Percentiles rank a stretch among this genome's conserved stretches.
phyloP scores from a whole-genome alignment of 2,329 filamentous ascomycete species.

The Colletotrichum lini region DNA sequence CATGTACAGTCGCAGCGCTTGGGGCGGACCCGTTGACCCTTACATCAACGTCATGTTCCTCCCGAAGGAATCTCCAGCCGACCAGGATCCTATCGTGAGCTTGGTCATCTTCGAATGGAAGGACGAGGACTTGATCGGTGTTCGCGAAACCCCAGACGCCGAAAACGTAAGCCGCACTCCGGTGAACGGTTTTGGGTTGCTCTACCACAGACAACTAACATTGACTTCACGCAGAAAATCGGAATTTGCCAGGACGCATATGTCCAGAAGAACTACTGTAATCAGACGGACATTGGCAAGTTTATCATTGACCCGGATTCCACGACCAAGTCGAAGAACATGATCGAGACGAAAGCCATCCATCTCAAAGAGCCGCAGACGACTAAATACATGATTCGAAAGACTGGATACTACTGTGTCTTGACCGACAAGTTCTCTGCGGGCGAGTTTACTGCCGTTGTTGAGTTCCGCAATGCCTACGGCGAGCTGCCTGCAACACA shows the following conservation, averaged over 20 bases:
- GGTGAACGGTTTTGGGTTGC: background rate
- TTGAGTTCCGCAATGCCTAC: slow-evolving; percentile 96
- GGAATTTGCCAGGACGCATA: slow-evolving; percentile 82
- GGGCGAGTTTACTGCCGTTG: slow-evolving; percentile 81
- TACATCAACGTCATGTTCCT: slow-evolving; percentile 90
- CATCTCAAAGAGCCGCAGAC: slow-evolving; percentile 81
- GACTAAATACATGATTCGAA: slow-evolving; percentile 87
- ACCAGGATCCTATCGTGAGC: slow-evolving; percentile 82
- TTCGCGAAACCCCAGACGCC: slow-evolving; percentile 69
- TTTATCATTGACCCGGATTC: slow-evolving; percentile 87
- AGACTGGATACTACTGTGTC: slow-evolving; percentile 97
- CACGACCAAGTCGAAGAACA: slow-evolving; percentile 76
- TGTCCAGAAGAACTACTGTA: slow-evolving; percentile 80
- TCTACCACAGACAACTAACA: slow-evolving; percentile 50
- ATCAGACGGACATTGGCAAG: slow-evolving; percentile 82
- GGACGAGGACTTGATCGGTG: slow-evolving; percentile 84
- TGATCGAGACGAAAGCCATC: slow-evolving; percentile 85
- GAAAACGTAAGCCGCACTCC: slow-evolving; percentile 61
- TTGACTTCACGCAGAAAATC: slow-evolving; percentile 51
- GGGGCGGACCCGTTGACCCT: slow-evolving; percentile 90
- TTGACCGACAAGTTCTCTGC: slow-evolving; percentile 80
- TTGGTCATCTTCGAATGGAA: slow-evolving; percentile 95
- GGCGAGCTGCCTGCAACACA: slow-evolving; percentile 96
- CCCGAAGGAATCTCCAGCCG: slow-evolving; percentile 69
- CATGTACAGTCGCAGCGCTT: slow-evolving; percentile 93